Evolutionary conservation across 768 basidiomycete genomes (phyloP).

Genomic region (Phaeolepiota aurea): DNA sequence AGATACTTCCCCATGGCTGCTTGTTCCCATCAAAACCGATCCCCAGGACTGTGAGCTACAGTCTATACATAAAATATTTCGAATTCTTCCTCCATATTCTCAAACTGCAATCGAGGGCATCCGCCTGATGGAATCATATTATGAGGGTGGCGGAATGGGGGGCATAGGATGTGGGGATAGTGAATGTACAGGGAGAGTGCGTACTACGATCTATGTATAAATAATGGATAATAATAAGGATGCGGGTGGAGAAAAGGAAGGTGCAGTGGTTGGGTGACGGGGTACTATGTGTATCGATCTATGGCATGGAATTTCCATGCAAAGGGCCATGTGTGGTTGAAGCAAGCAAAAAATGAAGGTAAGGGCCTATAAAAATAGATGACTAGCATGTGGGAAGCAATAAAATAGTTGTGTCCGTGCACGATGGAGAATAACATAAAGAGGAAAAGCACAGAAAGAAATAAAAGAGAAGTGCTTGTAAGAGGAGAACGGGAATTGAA

Average conservation of each 20-base stretch:
- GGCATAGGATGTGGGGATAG: not conserved
- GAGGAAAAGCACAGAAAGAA: not conserved
- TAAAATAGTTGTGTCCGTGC: constrained; percentile 1
- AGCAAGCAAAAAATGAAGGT: too few relatives aligned
- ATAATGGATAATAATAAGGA: not conserved
- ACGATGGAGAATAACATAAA: not conserved
- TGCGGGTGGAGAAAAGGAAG: not conserved
- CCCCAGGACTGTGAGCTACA: too few relatives aligned
- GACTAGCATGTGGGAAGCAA: not conserved
- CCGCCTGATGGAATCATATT: too few relatives aligned
- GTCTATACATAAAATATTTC: too few relatives aligned
- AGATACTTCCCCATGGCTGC: too few relatives aligned
- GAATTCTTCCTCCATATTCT: too few relatives aligned
- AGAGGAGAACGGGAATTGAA: not conserved
- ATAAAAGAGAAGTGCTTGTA: not conserved
- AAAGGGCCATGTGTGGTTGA: too few relatives aligned
- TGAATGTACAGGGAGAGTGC: not conserved
- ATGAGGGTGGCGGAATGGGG: not conserved
- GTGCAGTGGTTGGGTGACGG: not conserved
- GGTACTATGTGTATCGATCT: not conserved
- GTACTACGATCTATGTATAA: not conserved
- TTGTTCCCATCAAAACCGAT: too few relatives aligned
- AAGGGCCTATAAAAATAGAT: not conserved
- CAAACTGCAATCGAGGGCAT: too few relatives aligned
- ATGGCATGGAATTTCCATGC: not conserved